These are phyloP conservation scores for Saksenaea oblongispora DNA, from an alignment of 371 early-diverging fungal species.

Conservation along the genomic window DNA sequence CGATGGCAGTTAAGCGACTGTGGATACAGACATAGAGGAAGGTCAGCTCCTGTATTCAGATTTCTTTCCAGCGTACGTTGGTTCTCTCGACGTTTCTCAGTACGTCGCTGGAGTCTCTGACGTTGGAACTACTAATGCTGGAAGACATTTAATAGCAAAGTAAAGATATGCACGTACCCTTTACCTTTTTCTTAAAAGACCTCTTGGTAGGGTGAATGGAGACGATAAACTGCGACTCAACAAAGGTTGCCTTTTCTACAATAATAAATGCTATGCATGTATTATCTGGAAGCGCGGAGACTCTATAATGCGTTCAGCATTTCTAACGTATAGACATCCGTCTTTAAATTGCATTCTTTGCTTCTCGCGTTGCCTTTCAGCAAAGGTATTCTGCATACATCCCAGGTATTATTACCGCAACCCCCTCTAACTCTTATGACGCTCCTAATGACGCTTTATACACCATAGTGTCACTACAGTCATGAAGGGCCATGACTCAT, in stretches of 20 bases:
- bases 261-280: not conserved
- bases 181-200: not conserved
- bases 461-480: not conserved
- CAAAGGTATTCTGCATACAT: not conserved
- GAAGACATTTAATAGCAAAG: not conserved
- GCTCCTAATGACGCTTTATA: not conserved
- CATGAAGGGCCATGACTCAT: too few species aligned
- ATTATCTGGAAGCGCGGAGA: not conserved
- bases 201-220: not conserved
- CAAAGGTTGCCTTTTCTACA: not conserved
- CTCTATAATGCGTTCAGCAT: not conserved
- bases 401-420: not conserved
- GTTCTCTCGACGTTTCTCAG: too few species aligned
- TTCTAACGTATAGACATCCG: not conserved
- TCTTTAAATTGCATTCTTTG: not conserved
- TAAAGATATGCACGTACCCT: not conserved
- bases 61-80: too few species aligned
- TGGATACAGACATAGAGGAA: too few species aligned
- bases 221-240: not conserved
- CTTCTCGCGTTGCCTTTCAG: not conserved
- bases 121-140: too few species aligned
- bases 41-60: too few species aligned
- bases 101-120: too few species aligned
- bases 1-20: too few species aligned
- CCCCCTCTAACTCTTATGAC: not conserved